Evolutionary conservation across 1,284 basidiomycete genomes (phyloP).

Genomic region (Agaricales sp.): DNA sequence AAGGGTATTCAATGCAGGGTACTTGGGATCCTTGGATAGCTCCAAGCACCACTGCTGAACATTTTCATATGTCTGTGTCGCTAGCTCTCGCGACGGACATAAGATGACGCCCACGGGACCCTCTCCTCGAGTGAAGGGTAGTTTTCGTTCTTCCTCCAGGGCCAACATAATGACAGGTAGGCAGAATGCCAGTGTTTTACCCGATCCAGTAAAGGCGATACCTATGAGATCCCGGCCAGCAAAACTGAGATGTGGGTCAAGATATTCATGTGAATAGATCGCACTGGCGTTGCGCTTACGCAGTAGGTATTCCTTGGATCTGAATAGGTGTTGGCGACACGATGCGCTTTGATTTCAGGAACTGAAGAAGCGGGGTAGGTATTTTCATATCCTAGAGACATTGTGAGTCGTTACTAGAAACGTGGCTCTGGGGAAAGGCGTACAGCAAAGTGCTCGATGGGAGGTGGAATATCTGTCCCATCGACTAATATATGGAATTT

Average conservation of each 20-base stretch:
- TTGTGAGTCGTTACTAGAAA: slow-evolving; percentile 10
- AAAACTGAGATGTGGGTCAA: slow-evolving; percentile 41
- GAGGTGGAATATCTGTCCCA: slow-evolving; percentile 88
- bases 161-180: slow-evolving; percentile 93
- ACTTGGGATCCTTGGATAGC: slow-evolving; percentile 68
- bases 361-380: slow-evolving; percentile 73
- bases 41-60: slow-evolving; percentile 79
- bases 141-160: slow-evolving; percentile 84
- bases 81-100: slow-evolving; percentile 91
- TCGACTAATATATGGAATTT: slow-evolving; percentile 90
- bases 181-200: slow-evolving; percentile 88
- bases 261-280: slow-evolving; percentile 8
- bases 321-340: slow-evolving; percentile 90
- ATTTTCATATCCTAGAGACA: slow-evolving; percentile 89
- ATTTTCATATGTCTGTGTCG: slow-evolving; percentile 94
- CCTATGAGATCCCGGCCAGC: slow-evolving; percentile 90
- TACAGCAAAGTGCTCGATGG: slow-evolving; percentile 85
- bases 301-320: slow-evolving; percentile 92
- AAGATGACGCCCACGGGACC: slow-evolving; percentile 93
- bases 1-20: slow-evolving; percentile 80
- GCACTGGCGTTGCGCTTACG: slow-evolving; percentile 41
- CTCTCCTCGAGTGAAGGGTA: slow-evolving; percentile 88
- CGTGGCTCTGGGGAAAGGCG: slow-evolving; percentile 15
- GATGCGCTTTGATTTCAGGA: slow-evolving; percentile 82
- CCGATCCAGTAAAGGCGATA: slow-evolving; percentile 91